Evolutionary conservation across 2,329 filamentous ascomycete genomes (phyloP).

Genomic region (Sporothrix phasma): DNA sequence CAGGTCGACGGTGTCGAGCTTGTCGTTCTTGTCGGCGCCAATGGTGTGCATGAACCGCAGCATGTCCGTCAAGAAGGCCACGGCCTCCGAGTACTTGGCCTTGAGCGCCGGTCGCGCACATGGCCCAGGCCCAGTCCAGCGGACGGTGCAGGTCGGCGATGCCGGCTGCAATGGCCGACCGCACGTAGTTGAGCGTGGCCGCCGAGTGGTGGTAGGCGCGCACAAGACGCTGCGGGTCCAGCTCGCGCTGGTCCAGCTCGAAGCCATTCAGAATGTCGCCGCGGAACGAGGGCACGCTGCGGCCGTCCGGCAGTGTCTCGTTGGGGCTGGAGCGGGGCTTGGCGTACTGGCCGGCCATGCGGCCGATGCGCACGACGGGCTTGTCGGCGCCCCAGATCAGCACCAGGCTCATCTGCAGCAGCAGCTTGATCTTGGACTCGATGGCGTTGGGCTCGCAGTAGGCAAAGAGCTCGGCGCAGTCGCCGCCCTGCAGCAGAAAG

Average conservation of each 20-base stretch:
- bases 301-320: slow-evolving; percentile 63
- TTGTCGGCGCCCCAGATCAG: slow-evolving; percentile 77
- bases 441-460: slow-evolving; percentile 87
- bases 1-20: slow-evolving; percentile 84
- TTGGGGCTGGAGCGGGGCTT: slow-evolving; percentile 87
- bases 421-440: slow-evolving; percentile 90
- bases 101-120: slow-evolving; percentile 74
- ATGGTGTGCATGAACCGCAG: slow-evolving; percentile 91
- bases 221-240: slow-evolving; percentile 77
- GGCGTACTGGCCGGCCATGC: slow-evolving; percentile 96
- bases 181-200: slow-evolving; percentile 86
- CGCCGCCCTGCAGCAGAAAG: slow-evolving; percentile 89
- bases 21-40: slow-evolving; percentile 73
- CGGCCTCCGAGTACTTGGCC: slow-evolving; percentile 75
- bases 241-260: slow-evolving; percentile 59
- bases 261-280: slow-evolving; percentile 95
- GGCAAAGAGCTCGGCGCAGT: slow-evolving; percentile 94
- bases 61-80: slow-evolving; percentile 78
- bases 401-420: slow-evolving; percentile 94
- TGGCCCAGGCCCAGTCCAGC: slow-evolving; percentile 90
- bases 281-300: slow-evolving; percentile 78
- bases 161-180: slow-evolving; percentile 72
- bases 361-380: slow-evolving; percentile 84
- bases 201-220: slow-evolving; percentile 93
- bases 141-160: slow-evolving; percentile 91